Base-by-base conservation (phyloP, 2,329 filamentous ascomycete species). In the Diaporthe caulivora region DNA sequence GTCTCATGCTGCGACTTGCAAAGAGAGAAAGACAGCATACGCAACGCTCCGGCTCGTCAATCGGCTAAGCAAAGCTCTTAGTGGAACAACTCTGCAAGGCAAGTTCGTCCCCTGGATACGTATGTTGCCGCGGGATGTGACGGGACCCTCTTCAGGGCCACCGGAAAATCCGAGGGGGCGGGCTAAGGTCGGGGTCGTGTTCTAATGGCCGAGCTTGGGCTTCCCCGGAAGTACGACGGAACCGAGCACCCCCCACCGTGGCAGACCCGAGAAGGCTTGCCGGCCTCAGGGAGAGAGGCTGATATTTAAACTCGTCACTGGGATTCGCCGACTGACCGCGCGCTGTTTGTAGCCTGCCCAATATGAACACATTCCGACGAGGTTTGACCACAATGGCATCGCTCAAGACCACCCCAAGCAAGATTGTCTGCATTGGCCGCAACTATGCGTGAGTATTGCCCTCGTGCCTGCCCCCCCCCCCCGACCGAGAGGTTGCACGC, bases 401-500 rank as follows among this genome's bases (percentile, higher is more conserved):
- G 9, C 75, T 83, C 69, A 80, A 82, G 75, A 89, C 87, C 77
- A 89, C 87, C 77, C 88, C 87, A 76, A 86, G 87, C 81, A 92
- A 95, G 86, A 88, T 95, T 72, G 92, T 96, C 82, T 97, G 94
- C 85, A 95, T 97, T 83, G 94, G 94, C 78, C 90, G 94, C 78
- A 97, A 99, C 87, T 99, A 98, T 88, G 96, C 95, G 94, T 97
- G 84, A 82, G 92, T 84, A 69, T 49, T 55, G 64, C 70, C 58
- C 72, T 65, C 24, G 26, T 34, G 18, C 40, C 26, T 62, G 55
- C 58, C 69, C 57, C 71, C 53, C 62, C 57, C 58, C 69, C 57
- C 71, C 53, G 26, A 4, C 21, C 0, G 17, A 24, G n/a, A 58
- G 26, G 37, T 54, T 51, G 18, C 18, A 47, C 26, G 70, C 54